These are phyloP conservation scores for Fraxinus excelsior DNA, from an alignment of 257 asterid species.

Conservation along the genomic window DNA sequence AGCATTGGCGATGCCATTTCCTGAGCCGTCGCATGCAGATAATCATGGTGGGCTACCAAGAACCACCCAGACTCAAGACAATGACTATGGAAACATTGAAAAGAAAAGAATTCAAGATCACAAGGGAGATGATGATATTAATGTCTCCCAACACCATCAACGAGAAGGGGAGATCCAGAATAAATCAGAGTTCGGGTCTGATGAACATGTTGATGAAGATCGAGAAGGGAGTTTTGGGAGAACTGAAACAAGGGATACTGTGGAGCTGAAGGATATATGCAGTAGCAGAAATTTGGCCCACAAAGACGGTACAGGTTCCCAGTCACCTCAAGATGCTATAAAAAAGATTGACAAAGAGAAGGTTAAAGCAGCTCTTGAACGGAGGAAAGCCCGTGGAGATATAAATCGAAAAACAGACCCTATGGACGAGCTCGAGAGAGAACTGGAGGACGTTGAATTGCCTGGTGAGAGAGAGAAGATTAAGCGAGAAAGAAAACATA, in stretches of 20 bases:
- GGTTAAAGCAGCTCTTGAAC: conserved; percentile 74
- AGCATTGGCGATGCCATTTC: conserved; percentile 38
- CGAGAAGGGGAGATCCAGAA: conserved; percentile 37
- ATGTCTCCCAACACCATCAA: conserved; percentile 37
- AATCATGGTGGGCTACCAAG: conserved; percentile 31
- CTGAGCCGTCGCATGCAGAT: conserved; percentile 34
- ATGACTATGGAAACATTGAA: conserved; percentile 33
- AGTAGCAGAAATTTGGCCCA: conserved; percentile 35
- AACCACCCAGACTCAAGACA: conserved; percentile 30
- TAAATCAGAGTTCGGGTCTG: conserved; percentile 33
- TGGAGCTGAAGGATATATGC: conserved; percentile 53
- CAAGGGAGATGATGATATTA: conserved; percentile 42
- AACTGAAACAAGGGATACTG: conserved; percentile 42
- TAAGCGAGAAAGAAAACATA: conserved; percentile 48
- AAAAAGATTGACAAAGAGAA: conserved; percentile 68
- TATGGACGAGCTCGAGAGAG: conserved; percentile 80
- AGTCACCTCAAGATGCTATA: conserved; percentile 53
- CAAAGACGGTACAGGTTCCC: conserved; percentile 47
- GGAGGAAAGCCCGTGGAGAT: conserved; percentile 77
- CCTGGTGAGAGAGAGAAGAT: conserved; percentile 55
- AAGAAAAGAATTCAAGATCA: conserved; percentile 22
- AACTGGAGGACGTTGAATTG: conserved; percentile 74
- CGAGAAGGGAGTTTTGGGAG: conserved; percentile 44
- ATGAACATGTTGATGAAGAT: conserved; percentile 38
- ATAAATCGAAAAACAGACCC: conserved; percentile 49